phyloP scores from a whole-genome alignment of 2,329 filamentous ascomycete species.

The Aureobasidium namibiae region DNA sequence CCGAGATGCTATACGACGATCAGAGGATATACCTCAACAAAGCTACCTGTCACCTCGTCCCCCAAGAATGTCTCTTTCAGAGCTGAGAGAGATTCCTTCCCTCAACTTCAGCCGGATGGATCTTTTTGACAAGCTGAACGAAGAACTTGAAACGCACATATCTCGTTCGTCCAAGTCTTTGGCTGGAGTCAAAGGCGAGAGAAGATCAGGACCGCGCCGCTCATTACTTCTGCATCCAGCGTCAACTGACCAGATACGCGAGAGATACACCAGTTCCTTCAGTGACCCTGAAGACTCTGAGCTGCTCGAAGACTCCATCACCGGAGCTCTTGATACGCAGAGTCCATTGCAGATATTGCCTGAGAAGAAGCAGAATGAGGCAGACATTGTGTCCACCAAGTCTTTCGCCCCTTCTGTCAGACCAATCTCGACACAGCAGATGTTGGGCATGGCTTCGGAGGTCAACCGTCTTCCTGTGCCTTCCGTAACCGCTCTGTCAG shows the following conservation, averaged over 20 bases:
- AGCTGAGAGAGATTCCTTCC: conserved; percentile 36
- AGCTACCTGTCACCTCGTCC: conserved; percentile 1
- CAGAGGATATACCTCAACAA: not conserved
- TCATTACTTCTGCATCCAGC: conserved; percentile 29
- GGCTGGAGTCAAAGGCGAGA: conserved; percentile 24
- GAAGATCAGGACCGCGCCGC: conserved; percentile 23
- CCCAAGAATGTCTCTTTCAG: conserved; percentile 22
- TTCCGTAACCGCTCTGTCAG: conserved; percentile 36
- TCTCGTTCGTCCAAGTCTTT: conserved; percentile 31
- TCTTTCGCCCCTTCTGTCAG: conserved; percentile 12
- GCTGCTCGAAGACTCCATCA: conserved; percentile 16
- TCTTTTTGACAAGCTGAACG: conserved; percentile 37
- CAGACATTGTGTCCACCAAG: conserved; percentile 1
- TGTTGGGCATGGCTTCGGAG: conserved; percentile 34
- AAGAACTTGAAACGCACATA: conserved; percentile 28
- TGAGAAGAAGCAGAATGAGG: not conserved
- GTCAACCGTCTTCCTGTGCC: conserved; percentile 39
- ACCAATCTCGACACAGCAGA: conserved; percentile 33
- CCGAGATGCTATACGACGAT: not conserved
- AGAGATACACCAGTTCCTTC: conserved; percentile 40
- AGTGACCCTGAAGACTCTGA: conserved; percentile 31
- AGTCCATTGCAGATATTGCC: not conserved
- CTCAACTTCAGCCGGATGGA: conserved; percentile 42
- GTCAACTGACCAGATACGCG: conserved; percentile 31
- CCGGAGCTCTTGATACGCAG: not conserved